These are phyloP conservation scores for Calonectria pteridis DNA, from an alignment of 2,329 filamentous ascomycete species.

Conservation along the genomic window DNA sequence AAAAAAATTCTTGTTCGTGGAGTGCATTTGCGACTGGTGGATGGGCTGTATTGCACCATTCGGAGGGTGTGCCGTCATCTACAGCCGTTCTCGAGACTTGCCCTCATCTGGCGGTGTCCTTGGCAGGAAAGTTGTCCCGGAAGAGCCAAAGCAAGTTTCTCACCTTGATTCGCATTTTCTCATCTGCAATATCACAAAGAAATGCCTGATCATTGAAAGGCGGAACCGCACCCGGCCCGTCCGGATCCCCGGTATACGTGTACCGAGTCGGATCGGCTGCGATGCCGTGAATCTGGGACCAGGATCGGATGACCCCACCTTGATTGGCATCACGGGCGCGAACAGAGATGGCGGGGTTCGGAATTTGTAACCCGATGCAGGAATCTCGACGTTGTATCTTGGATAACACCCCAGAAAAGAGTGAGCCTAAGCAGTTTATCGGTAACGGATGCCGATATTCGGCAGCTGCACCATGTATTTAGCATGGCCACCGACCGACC, in stretches of 20 bases:
- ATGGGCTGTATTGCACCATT: not conserved
- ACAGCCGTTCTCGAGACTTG: not conserved
- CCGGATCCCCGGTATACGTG: not conserved
- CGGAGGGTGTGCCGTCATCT: not conserved
- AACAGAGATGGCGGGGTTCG: not conserved
- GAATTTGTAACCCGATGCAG: conserved; percentile 1
- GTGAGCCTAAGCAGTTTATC: not conserved
- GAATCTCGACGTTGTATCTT: not conserved
- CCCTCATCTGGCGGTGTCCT: not conserved
- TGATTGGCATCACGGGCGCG: not conserved
- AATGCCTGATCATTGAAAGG: not conserved
- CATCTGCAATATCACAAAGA: too few species aligned
- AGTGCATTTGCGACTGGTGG: not conserved
- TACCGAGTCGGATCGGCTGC: not conserved
- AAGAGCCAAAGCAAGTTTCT: not conserved
- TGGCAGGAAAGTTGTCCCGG: not conserved
- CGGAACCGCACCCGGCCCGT: not conserved
- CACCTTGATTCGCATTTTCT: not conserved
- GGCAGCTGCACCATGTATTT: not conserved
- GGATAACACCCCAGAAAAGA: not conserved
- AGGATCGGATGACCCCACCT: not conserved
- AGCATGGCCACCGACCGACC: not conserved
- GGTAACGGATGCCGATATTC: not conserved
- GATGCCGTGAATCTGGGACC: not conserved
- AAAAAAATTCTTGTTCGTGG: not conserved